Percentiles rank a stretch among this genome's conserved stretches.
Conservation (phyloP, 2,329 filamentous ascomycete genomes). For the Hypocreales sp. region DNA sequence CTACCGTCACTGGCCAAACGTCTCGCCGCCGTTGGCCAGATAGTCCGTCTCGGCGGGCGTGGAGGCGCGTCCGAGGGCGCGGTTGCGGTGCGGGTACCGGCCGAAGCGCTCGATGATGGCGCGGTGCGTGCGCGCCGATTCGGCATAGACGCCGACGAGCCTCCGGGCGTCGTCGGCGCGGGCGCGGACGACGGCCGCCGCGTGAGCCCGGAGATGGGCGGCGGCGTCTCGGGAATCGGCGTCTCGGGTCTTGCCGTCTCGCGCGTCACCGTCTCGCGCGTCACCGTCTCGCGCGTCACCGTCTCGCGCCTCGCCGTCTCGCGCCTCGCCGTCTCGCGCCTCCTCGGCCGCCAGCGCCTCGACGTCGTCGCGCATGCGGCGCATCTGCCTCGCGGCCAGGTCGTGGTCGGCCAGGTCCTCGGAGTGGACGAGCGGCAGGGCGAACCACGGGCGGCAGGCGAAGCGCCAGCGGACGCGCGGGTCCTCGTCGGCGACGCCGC, state of each 20-base stretch:
- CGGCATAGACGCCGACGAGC: slow-evolving; percentile 9
- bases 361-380: slow-evolving; percentile 16
- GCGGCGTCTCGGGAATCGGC: slow-evolving; percentile 4
- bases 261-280: slow-evolving; percentile 4
- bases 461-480: slow-evolving; percentile 17
- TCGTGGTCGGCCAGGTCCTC: slow-evolving; percentile 32
- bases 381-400: slow-evolving; percentile 14
- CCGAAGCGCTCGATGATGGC: slow-evolving; percentile 37
- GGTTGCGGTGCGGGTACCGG: slow-evolving; percentile 43
- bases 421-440: slow-evolving; percentile 44
- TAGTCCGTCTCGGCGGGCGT: slow-evolving; percentile 35
- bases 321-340: background rate
- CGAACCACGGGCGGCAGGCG: slow-evolving; percentile 37
- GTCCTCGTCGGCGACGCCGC: slow-evolving; percentile 12
- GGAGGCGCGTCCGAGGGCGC: slow-evolving; percentile 27
- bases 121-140: slow-evolving; percentile 28
- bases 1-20: no score
- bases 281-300: slow-evolving; percentile 2
- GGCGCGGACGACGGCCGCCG: slow-evolving; percentile 10
- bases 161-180: slow-evolving; percentile 11
- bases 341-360: slow-evolving; percentile 11
- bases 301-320: slow-evolving; percentile 3
- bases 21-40: slow-evolving; percentile 27
- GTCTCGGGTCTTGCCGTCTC: background rate
- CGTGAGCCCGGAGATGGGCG: slow-evolving; percentile 9